phyloP scores from a whole-genome alignment of 2,329 filamentous ascomycete genomes.

The Colletotrichum sansevieriae region DNA sequence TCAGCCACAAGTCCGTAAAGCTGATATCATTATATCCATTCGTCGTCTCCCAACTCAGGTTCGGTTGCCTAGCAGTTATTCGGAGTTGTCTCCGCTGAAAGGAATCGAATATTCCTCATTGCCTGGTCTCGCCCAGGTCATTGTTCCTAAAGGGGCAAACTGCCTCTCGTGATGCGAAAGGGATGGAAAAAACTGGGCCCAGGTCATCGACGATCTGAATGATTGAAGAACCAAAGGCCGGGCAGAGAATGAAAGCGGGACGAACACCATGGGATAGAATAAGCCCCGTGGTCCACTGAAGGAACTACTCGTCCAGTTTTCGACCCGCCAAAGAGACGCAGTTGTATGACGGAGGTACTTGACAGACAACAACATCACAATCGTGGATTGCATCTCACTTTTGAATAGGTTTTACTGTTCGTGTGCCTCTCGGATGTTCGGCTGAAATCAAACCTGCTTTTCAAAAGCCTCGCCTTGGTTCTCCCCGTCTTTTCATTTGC shows the following conservation, averaged over 20 bases:
- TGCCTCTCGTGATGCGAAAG: background rate
- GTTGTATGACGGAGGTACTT: background rate
- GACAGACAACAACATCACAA: background rate
- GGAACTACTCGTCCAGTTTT: background rate
- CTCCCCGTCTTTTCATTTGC: background rate
- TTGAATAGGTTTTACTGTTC: no score
- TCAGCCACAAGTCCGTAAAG: background rate
- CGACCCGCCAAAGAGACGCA: background rate
- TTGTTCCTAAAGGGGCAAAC: background rate
- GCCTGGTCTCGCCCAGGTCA: background rate
- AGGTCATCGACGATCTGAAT: background rate
- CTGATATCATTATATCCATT: background rate
- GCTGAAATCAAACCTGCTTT: no score
- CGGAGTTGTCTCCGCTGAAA: background rate
- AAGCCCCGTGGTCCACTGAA: conserved; percentile 1
- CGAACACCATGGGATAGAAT: background rate
- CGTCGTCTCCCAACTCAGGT: background rate
- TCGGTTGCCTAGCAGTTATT: background rate
- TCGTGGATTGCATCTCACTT: no score
- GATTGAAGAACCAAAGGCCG: background rate
- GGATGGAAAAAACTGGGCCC: background rate
- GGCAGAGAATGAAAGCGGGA: background rate
- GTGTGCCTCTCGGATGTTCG: no score
- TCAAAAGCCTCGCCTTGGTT: background rate
- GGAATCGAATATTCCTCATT: background rate